These are phyloP conservation scores for Clathrospora elynae DNA, from an alignment of 2,329 filamentous ascomycete genomes.

Conservation along the genomic window DNA sequence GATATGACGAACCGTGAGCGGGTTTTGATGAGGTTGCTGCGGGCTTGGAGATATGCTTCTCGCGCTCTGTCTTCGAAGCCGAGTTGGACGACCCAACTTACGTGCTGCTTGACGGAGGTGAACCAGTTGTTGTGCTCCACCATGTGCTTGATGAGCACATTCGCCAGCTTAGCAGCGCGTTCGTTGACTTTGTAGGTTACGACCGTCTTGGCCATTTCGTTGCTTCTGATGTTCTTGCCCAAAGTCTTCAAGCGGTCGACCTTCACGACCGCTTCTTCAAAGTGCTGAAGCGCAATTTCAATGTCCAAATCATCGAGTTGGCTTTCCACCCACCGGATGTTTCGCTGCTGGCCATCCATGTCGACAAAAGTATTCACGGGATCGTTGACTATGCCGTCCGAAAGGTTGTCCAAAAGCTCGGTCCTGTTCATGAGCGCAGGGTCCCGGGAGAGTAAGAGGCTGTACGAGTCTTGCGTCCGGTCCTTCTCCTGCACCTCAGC, in stretches of 20 bases:
- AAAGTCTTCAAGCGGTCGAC: slow-evolving; percentile 85
- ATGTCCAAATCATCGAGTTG: slow-evolving; percentile 97
- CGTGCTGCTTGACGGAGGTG: slow-evolving; percentile 77
- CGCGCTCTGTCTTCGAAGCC: slow-evolving; percentile 90
- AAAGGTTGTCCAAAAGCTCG: slow-evolving; percentile 77
- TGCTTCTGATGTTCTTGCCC: slow-evolving; percentile 80
- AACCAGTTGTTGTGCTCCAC: slow-evolving; percentile 77
- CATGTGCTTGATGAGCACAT: slow-evolving; percentile 76
- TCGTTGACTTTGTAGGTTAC: slow-evolving; percentile 91
- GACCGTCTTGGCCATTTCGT: slow-evolving; percentile 85
- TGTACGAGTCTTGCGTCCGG: slow-evolving; percentile 81
- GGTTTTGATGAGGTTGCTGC: slow-evolving; percentile 77
- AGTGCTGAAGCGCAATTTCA: slow-evolving; percentile 86
- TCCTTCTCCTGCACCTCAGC: slow-evolving; percentile 87
- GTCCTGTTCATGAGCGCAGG: slow-evolving; percentile 77
- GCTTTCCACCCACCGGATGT: slow-evolving; percentile 90
- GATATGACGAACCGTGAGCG: slow-evolving; percentile 69
- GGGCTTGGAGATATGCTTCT: slow-evolving; percentile 81
- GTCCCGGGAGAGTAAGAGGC: slow-evolving; percentile 81
- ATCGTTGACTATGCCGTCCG: slow-evolving; percentile 71
- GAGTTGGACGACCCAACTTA: slow-evolving; percentile 81
- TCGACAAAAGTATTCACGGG: slow-evolving; percentile 79
- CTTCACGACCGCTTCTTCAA: slow-evolving; percentile 80
- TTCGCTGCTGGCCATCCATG: slow-evolving; percentile 94
- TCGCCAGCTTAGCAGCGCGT: slow-evolving; percentile 76